phyloP scores from a whole-genome alignment of 2,329 filamentous ascomycete species.

The Beauveria varroae region DNA sequence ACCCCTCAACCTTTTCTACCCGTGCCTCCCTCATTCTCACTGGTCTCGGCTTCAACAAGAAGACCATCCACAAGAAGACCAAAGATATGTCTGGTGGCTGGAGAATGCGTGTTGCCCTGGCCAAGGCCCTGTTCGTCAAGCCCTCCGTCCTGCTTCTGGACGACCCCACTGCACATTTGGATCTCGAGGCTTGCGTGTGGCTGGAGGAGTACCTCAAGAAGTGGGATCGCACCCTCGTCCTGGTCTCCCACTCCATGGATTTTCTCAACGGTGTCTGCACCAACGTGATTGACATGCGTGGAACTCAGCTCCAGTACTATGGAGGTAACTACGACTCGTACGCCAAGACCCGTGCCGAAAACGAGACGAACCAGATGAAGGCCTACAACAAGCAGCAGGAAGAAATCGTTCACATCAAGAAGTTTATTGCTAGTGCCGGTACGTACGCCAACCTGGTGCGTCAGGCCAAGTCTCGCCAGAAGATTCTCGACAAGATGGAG shows the following conservation, averaged over 20 bases:
- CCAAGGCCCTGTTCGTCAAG: constrained; percentile 97
- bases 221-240: constrained; percentile 93
- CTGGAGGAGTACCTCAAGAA: constrained; percentile 99
- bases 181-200: constrained; percentile 99
- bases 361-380: constrained; percentile 98
- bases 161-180: constrained; percentile 97
- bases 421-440: constrained; percentile 99
- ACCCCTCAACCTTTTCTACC: constrained; percentile 92
- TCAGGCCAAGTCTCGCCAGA: constrained; percentile 98
- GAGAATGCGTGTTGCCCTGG: constrained; percentile 98
- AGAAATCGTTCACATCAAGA: constrained; percentile 99
- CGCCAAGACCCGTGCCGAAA: constrained; percentile 85
- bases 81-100: constrained; percentile 99
- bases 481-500: constrained; percentile 99
- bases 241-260: constrained; percentile 97
- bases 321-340: constrained; percentile 99
- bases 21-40: constrained; percentile 94
- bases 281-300: constrained; percentile 97
- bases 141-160: constrained; percentile 92
- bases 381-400: constrained; percentile 99
- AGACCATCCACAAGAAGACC: constrained; percentile 96
- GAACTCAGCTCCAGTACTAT: constrained; percentile 86
- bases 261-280: constrained; percentile 98
- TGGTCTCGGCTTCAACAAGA: constrained; percentile 98
- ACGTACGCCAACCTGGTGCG: constrained; percentile 98